phyloP scores from a whole-genome alignment of 2,329 filamentous ascomycete genomes.

The Emydomyces testavorans region DNA sequence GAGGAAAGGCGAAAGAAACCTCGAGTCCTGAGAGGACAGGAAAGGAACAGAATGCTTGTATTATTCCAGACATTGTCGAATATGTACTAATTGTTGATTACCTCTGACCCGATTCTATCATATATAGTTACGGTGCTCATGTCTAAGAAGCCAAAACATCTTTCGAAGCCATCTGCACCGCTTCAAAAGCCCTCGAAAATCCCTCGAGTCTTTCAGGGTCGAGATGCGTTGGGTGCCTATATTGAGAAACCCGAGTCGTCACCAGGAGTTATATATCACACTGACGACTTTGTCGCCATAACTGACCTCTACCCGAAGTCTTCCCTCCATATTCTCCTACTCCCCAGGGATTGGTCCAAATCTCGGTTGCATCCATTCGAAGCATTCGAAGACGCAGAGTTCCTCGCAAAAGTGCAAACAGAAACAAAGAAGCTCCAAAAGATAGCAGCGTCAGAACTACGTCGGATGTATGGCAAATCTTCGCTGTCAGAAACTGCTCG shows the following conservation, averaged over 20 bases:
- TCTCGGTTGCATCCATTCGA: slow-evolving; percentile 61
- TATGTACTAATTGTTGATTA: too few relatives aligned
- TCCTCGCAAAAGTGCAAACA: slow-evolving; percentile 51
- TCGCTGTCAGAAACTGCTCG: slow-evolving; percentile 54
- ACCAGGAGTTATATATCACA: slow-evolving; percentile 52
- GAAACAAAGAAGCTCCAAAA: slow-evolving; percentile 51
- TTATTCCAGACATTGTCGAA: too few relatives aligned
- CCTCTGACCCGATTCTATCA: neutral
- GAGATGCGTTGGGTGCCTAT: slow-evolving; percentile 56
- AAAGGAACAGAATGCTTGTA: slow-evolving; percentile 3
- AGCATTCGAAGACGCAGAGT: slow-evolving; percentile 58
- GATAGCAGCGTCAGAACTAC: slow-evolving; percentile 64
- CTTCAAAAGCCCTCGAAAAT: neutral
- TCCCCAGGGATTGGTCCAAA: slow-evolving; percentile 57
- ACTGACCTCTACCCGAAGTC: slow-evolving; percentile 79
- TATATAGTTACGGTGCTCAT: slow-evolving; percentile 46
- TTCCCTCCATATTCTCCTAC: slow-evolving; percentile 72
- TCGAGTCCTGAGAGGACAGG: neutral
- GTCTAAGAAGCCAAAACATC: slow-evolving; percentile 38
- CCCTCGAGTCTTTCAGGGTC: slow-evolving; percentile 33
- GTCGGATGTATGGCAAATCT: slow-evolving; percentile 51
- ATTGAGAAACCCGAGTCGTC: slow-evolving; percentile 49
- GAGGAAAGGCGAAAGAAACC: neutral
- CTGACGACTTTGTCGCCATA: slow-evolving; percentile 62
- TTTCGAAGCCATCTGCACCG: neutral